Conservation (phyloP, 2,329 filamentous ascomycete genomes). For the Chaetothyriales sp. region DNA sequence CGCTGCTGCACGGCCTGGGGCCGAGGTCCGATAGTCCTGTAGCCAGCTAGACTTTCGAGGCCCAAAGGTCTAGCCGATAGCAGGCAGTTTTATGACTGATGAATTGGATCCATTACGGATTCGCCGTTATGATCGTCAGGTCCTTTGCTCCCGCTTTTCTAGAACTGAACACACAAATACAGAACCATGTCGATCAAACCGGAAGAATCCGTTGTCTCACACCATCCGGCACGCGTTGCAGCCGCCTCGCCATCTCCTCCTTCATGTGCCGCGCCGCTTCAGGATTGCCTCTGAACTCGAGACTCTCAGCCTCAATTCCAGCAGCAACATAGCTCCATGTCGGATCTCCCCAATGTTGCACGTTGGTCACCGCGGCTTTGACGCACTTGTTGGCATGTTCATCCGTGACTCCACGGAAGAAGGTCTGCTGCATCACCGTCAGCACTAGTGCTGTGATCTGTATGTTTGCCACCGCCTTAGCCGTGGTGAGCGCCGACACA, state of each 20-base stretch:
- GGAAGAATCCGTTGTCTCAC: constrained; percentile 10
- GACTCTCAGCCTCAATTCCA: constrained; percentile 60
- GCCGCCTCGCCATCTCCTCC: background rate
- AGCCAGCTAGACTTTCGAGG: constrained; percentile 10
- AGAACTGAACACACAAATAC: background rate
- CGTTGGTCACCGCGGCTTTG: constrained; percentile 51
- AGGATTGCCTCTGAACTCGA: constrained; percentile 51
- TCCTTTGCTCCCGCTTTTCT: too few relatives aligned
- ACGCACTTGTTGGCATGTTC: constrained; percentile 66
- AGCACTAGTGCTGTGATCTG: constrained; percentile 72
- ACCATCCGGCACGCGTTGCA: background rate
- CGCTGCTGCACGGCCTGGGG: constrained; percentile 28
- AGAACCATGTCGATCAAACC: constrained; percentile 2
- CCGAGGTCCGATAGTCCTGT: constrained; percentile 2
- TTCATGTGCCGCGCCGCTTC: constrained; percentile 28
- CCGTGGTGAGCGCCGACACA: constrained; percentile 53
- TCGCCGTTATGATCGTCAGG: background rate
- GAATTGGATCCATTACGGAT: background rate
- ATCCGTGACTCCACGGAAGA: constrained; percentile 70
- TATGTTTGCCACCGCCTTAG: constrained; percentile 55
- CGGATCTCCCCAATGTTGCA: constrained; percentile 52
- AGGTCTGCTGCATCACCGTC: constrained; percentile 67
- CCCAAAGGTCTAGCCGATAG: constrained; percentile 3
- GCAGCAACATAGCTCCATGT: constrained; percentile 70
- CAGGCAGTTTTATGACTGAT: background rate